These are phyloP conservation scores for Paratinospora sagittata DNA, from an alignment of 164 flowering plant species.

Conservation along the genomic window DNA sequence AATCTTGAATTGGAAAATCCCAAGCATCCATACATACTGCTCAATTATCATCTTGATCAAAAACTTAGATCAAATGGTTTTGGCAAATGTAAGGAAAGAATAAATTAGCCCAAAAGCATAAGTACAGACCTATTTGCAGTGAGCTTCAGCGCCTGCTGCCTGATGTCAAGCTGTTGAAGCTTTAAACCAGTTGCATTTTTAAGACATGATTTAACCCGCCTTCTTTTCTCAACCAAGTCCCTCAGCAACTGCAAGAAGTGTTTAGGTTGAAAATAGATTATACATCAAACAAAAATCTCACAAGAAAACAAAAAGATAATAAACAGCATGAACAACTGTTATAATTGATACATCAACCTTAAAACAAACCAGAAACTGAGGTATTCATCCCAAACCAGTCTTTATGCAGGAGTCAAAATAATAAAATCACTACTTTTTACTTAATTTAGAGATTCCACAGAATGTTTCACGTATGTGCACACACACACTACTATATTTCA, in stretches of 20 bases:
- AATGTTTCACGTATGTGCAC: too few species aligned
- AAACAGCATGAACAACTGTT: background rate
- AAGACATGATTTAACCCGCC: conserved; percentile 63
- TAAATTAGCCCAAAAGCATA: background rate
- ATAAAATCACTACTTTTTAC: background rate
- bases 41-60: background rate
- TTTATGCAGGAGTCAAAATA: background rate
- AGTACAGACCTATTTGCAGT: conserved; percentile 85
- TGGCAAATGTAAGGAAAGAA: background rate
- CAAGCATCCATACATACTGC: conserved; percentile 98
- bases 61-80: background rate
- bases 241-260: conserved; percentile 54
- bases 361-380: background rate
- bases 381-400: background rate
- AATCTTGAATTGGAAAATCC: conserved; percentile 98
- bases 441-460: too few species aligned
- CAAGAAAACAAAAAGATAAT: background rate
- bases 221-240: conserved; percentile 77
- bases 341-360: background rate
- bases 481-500: too few species aligned
- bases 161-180: conserved; percentile 81
- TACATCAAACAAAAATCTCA: background rate
- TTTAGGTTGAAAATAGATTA: background rate
- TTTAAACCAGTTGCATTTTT: conserved; percentile 70
- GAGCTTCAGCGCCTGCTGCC: conserved; percentile 97